Percentiles rank a stretch among this genome's conserved stretches.
Conservation (phyloP, 169 alveolate species). For the Cardiosporidium cionae region DNA sequence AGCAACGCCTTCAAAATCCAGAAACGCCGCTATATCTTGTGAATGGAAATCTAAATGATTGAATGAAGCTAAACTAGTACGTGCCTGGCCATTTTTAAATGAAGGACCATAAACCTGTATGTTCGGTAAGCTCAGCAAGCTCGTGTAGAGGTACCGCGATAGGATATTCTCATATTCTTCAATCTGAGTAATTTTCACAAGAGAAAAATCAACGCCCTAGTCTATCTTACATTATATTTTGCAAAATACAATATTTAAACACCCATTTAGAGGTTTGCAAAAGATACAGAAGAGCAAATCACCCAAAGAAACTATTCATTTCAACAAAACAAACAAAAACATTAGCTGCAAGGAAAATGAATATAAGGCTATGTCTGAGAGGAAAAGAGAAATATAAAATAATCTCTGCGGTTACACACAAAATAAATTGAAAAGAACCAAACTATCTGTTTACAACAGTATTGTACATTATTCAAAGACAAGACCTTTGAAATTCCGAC, state of each 20-base stretch:
- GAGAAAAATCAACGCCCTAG: neutral
- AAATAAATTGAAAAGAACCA: neutral
- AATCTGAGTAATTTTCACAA: neutral
- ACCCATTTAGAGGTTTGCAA: too few species aligned
- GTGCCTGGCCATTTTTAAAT: neutral
- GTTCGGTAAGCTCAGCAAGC: neutral
- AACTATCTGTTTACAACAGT: neutral
- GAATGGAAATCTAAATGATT: neutral
- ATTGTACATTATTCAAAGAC: neutral
- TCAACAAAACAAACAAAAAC: neutral
- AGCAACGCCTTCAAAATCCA: slow-evolving; percentile 3
- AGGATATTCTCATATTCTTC: neutral
- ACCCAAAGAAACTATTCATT: too few species aligned
- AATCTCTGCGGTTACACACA: neutral
- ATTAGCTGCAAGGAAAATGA: neutral
- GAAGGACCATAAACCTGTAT: neutral
- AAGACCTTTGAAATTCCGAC: neutral
- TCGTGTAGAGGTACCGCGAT: neutral
- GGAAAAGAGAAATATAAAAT: neutral
- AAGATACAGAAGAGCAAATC: too few species aligned
- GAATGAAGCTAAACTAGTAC: neutral
- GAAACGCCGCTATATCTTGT: neutral
- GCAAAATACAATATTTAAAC: neutral
- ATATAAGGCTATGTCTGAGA: neutral
- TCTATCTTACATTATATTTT: neutral